A percentile compares a stretch with the other conserved stretches of the same genome.
Evolutionary conservation across 2,329 filamentous ascomycete species (phyloP).

Genomic region (Sclerotinia glacialis): DNA sequence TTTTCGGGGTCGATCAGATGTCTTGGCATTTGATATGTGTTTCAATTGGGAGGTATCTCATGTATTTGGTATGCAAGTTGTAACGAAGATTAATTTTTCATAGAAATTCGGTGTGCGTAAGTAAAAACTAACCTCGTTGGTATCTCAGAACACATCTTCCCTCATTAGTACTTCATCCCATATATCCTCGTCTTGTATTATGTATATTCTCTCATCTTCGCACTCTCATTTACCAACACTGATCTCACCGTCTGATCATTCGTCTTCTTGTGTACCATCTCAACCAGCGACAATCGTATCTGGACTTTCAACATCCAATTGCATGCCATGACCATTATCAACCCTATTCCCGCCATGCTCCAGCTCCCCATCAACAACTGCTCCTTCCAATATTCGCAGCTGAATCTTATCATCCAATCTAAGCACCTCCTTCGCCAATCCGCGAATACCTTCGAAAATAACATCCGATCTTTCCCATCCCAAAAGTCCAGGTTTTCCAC

Average conservation of each 20-base stretch:
- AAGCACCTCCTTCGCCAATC: conserved; percentile 28
- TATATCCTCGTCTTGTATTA: background rate
- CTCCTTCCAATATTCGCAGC: conserved; percentile 27
- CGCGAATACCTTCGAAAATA: conserved; percentile 32
- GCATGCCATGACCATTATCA: conserved; percentile 27
- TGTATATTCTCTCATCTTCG: background rate
- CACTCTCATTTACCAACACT: background rate
- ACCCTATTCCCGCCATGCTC: conserved; percentile 9
- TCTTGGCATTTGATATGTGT: conserved; percentile 5
- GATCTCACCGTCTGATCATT: background rate
- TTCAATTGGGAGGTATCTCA: background rate
- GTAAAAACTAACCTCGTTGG: background rate
- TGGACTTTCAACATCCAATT: conserved; percentile 35
- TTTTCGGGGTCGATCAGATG: background rate
- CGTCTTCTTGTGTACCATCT: background rate
- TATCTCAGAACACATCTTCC: conserved; percentile 8
- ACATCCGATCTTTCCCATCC: conserved; percentile 32
- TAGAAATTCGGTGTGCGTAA: background rate
- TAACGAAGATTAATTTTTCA: background rate
- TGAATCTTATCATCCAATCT: conserved; percentile 29
- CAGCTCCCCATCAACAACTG: conserved; percentile 23
- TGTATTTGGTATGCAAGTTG: background rate
- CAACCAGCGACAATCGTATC: conserved; percentile 33
- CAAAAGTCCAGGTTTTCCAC: conserved; percentile 30
- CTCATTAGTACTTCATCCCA: background rate